Conservation (phyloP, 768 basidiomycete genomes). For the Hemileccinum rubropunctum region DNA sequence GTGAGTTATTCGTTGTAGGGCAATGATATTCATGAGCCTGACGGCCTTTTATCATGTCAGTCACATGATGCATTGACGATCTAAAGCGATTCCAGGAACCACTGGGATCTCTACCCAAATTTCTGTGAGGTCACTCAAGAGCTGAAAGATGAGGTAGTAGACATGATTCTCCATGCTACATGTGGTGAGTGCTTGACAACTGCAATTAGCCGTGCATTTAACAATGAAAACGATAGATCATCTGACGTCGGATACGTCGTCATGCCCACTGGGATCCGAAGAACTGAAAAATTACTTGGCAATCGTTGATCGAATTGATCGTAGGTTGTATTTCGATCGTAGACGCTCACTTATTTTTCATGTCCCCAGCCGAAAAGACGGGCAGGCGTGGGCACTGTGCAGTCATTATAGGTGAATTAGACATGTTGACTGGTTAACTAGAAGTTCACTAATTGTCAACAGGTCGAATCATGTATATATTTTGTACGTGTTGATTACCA, state of each 20-base stretch:
- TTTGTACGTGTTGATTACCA: conserved; percentile 19
- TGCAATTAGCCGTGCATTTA: not conserved
- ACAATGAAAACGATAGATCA: conserved; percentile 15
- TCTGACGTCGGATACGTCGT: conserved; percentile 27
- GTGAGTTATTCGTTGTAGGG: conserved; percentile 3
- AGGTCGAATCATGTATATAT: conserved; percentile 33
- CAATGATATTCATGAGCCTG: not conserved
- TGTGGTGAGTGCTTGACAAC: conserved; percentile 17
- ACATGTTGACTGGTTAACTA: not conserved
- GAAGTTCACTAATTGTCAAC: conserved; percentile 3
- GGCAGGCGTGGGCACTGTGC: conserved; percentile 14
- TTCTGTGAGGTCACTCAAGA: conserved; percentile 25
- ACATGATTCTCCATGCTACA: conserved; percentile 26
- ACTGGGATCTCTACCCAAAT: conserved; percentile 34
- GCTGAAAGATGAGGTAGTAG: conserved; percentile 25
- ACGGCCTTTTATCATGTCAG: conserved; percentile 1
- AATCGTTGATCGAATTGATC: conserved; percentile 26
- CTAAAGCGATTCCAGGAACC: conserved; percentile 27
- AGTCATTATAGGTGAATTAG: conserved; percentile 20
- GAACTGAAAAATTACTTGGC: conserved; percentile 21
- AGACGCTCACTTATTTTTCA: not conserved
- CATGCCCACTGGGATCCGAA: conserved; percentile 18
- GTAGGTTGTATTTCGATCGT: conserved; percentile 8
- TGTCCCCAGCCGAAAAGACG: conserved; percentile 10
- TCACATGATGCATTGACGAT: not conserved